Evolutionary conservation across 2,329 filamentous ascomycete species (phyloP), one percentile per base, ranked within the genome.

Genomic region (Monosporascus sp.): DNA sequence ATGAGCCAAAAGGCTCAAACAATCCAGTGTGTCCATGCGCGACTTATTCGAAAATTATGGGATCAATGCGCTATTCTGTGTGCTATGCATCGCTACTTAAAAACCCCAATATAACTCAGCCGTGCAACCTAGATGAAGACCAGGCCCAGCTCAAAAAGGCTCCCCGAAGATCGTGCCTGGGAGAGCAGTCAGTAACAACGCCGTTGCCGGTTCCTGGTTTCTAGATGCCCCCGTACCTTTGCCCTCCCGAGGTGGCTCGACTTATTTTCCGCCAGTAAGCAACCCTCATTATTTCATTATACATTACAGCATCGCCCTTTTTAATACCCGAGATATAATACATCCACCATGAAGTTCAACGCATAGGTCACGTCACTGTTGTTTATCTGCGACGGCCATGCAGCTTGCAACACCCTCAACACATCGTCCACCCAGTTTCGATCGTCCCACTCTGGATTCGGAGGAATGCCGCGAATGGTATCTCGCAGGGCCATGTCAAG

Each of bases 371-470:
- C 42, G 42, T 46, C 42, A n/a, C 24, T 18, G 22, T 46, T 46
- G 42, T 11, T 18, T 14, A 46, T 46, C 42, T 46, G 42, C 53
- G 34, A 57, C 41, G n/a, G 50, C 49, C 27, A 36, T 11, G 49
- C 27, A 11, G 44, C 48, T 9, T 52, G 50, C 34, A 57, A 25
- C 9, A 39, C 47, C 42, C 36, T 45, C 17, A 57, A 38, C 15
- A 57, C 55, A 31, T 51, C 51, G 9, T 48, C 55, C n/a, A 57
- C 42, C 55, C 55, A 57, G 48, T 50, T 52, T 25, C 48, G 50
- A 24, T 51, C 38, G 25, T 48, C 50, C 50, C 50, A 57, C 25
- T 51, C 53, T 22, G 55, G 53, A 15, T 57, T 52, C 6, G 52
- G 22, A 6, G 24, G 24, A 15, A 49, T 48, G 7, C 38, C 46